Base-by-base conservation (phyloP, 2,329 filamentous ascomycete species). In the Microdochium paspali region DNA sequence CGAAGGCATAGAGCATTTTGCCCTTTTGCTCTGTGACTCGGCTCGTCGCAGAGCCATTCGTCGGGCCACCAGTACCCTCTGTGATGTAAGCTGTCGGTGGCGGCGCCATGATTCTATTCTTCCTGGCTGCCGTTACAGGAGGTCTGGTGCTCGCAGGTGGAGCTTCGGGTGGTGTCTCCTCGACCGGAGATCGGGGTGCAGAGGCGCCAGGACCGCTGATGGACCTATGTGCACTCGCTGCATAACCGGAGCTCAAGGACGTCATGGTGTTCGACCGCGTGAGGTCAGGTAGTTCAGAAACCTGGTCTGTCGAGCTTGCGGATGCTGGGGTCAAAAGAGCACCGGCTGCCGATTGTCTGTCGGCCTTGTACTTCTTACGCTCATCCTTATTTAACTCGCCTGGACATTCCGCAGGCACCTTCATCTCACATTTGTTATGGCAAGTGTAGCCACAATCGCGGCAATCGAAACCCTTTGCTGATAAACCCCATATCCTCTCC, bases 351-450 rank as follows among this genome's bases (percentile, higher is more conserved):
- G 87, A 84, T 67, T 97, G 91, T 51, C 90, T 80, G 62, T 90
- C 85, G 39, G 78, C 77, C 67, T 97, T 97, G 56, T 95, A 75
- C 59, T 90, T 94, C 73, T 96, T 98, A 70, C 84, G 90, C 58
- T 95, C 90, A 52, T 97, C 93, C 66, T 97, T 98, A 53, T 76
- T 84, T 61, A 93, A 82, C 61, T 97, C 93, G 45, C 93, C 93
- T 0, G 93, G 93, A 61, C 93, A 98, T 61, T 95, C 88, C 7
- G 93, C 87, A 0, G 93, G 90, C 0, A 97, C 93, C 67, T 97
- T 98, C 85, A 98, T 93, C 70, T 98, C 89, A 64, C 93, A 98
- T 69, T 98, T 98, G 72, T 84, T 94, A 68, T 98, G 93, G 61
- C 93, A 98, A 2, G 90, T 96, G 68, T 96, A 98, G 28, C 94